Evolutionary conservation across 305 asterid genomes (phyloP).

Genomic region (Stenogyne calaminthoides): DNA sequence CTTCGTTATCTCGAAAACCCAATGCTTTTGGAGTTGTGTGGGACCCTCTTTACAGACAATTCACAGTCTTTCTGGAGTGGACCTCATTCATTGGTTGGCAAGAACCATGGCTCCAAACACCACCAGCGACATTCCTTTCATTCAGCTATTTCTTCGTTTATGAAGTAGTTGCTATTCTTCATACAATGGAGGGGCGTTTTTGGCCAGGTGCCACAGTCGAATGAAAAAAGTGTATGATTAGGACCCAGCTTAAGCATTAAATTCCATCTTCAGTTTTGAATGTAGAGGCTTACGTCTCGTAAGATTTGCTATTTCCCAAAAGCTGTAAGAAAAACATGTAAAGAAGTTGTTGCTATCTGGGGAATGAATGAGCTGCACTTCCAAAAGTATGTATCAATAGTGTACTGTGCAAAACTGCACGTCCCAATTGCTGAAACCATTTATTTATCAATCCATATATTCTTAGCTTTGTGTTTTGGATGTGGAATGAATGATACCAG

Average conservation of each 20-base stretch:
- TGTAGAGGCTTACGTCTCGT: slow-evolving; percentile 32
- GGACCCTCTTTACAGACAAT: slow-evolving; percentile 64
- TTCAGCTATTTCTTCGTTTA: slow-evolving; percentile 63
- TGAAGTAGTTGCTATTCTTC: slow-evolving; percentile 44
- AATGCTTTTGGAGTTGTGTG: slow-evolving; percentile 56
- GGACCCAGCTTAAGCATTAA: neutral
- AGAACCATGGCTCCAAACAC: slow-evolving; percentile 35
- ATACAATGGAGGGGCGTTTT: no score
- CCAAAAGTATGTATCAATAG: neutral
- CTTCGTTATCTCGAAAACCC: slow-evolving; percentile 82
- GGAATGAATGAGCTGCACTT: neutral
- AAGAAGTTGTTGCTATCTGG: neutral
- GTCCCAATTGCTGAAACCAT: neutral
- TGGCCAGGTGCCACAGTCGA: no score
- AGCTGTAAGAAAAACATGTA: neutral
- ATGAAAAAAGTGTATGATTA: neutral
- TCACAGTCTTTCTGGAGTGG: slow-evolving; percentile 76
- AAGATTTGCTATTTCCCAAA: slow-evolving; percentile 29
- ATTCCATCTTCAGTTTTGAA: slow-evolving; percentile 10
- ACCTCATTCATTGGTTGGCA: slow-evolving; percentile 68
- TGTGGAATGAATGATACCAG: neutral
- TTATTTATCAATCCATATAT: neutral
- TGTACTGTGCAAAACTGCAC: neutral
- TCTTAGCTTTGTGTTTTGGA: neutral
- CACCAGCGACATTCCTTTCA: slow-evolving; percentile 51